Evolutionary conservation across 1,284 basidiomycete genomes (phyloP), one percentile per base, ranked within the genome.

Genomic region (Kwoniella shivajii): DNA sequence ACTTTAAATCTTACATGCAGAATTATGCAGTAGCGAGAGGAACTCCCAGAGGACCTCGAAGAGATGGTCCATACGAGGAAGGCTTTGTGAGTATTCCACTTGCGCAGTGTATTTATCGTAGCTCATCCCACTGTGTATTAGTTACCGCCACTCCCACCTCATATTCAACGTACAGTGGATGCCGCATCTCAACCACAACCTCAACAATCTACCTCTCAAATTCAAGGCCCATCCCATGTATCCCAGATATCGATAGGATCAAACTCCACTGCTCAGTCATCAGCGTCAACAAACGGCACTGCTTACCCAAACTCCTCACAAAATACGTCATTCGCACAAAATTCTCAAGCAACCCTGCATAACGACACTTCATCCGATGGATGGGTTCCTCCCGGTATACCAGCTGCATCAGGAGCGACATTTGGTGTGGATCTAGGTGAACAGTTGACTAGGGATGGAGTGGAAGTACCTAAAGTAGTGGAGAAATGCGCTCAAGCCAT

Each of bases 1-100:
- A 99, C 78, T 99, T 99, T 80, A 95, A 90, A 79, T 85, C 84
- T 20, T 99, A 89, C 76, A 96, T 99, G 93, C 90, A 96, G 73
- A 92, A 96, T 72, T 99, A 96, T 72, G 88, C 90, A 4, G 81
- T 85, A 64, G 90, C 90, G 6, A 88, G 90, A 60, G 90, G 84
- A 14, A 78, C 82, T 33, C 83, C 85, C 7, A 72, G 75, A 47
- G 90, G 88, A 10, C 90, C 88, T 18, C 82, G 89, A 56, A 81
- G 91, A 65, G 89, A 92, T 62, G 91, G 90, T 4, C 89, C 89
- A 6, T 82, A 84, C 60, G 89, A 93, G 56, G 89, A 93, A 76
- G 89, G 90, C 53, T 92, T 89, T 79, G 90, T 92, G 76, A 70
- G 88, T 82, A 6, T 10, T n/a, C 10, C 34, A 36, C 10, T 10